phyloP scores from a whole-genome alignment of 1,139 yeast species.

The Waltiozyma sp. region DNA sequence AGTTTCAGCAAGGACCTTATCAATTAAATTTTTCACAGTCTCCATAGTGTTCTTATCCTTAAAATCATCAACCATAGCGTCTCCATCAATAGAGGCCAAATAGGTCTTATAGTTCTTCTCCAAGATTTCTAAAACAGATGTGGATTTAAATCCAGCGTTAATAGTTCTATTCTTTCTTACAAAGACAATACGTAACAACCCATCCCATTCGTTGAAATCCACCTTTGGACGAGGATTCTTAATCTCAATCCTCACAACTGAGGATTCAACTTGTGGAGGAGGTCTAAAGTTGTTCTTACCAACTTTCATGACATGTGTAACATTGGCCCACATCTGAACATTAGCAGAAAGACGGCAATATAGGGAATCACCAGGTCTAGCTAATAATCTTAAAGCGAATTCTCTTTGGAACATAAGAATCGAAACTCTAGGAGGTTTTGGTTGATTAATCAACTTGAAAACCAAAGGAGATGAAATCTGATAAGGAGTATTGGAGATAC shows the following conservation, averaged over 20 bases:
- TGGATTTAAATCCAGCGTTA: slow-evolving; percentile 84
- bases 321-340: slow-evolving; percentile 99
- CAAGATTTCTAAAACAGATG: slow-evolving; percentile 70
- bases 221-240: slow-evolving; percentile 87
- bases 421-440: slow-evolving; percentile 89
- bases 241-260: slow-evolving; percentile 88
- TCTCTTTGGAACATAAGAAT: slow-evolving; percentile 97
- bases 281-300: slow-evolving; percentile 96
- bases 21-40: slow-evolving; percentile 43
- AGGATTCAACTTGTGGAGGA: slow-evolving; percentile 97
- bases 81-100: slow-evolving; percentile 43
- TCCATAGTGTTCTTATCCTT: slow-evolving; percentile 38
- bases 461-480: slow-evolving; percentile 96
- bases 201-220: slow-evolving; percentile 96
- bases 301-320: slow-evolving; percentile 96
- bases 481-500: slow-evolving; percentile 95
- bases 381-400: slow-evolving; percentile 83
- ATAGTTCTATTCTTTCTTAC: slow-evolving; percentile 90
- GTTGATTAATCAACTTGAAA: slow-evolving; percentile 81
- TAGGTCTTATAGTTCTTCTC: slow-evolving; percentile 83
- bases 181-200: slow-evolving; percentile 78
- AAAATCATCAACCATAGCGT: slow-evolving; percentile 21
- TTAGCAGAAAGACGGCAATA: slow-evolving; percentile 92
- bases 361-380: slow-evolving; percentile 88
- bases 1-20: slow-evolving; percentile 63